Evolutionary conservation across 2,329 filamentous ascomycete genomes (phyloP).

Genomic region (Celoporthe dispersa): DNA sequence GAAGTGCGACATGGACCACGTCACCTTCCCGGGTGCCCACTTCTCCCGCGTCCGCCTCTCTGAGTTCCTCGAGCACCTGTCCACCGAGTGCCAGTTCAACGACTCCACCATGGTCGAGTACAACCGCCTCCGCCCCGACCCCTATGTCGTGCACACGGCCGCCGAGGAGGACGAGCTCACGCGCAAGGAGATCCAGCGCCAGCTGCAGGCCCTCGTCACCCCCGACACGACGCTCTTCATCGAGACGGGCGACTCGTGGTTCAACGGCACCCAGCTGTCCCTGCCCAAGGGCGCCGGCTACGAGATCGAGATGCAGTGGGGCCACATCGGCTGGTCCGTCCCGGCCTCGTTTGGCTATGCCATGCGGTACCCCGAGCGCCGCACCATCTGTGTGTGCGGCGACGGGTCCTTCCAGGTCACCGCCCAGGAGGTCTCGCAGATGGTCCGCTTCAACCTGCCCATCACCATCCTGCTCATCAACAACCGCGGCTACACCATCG

Average conservation of each 20-base stretch:
- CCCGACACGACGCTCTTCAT: conserved; percentile 34
- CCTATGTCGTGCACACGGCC: conserved; percentile 29
- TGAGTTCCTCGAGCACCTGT: conserved; percentile 35
- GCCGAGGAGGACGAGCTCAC: conserved; percentile 31
- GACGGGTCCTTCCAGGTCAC: conserved; percentile 45
- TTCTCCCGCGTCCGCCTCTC: conserved; percentile 36
- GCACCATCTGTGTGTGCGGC: conserved; percentile 40
- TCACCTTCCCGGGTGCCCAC: conserved; percentile 35
- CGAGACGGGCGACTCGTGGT: conserved; percentile 38
- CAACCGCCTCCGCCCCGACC: conserved; percentile 34
- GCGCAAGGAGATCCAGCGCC: conserved; percentile 35
- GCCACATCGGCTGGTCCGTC: conserved; percentile 38
- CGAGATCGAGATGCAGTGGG: conserved; percentile 40
- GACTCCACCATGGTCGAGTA: conserved; percentile 37
- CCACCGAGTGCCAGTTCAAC: conserved; percentile 33
- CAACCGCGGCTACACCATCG: conserved; percentile 46
- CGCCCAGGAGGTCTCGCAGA: conserved; percentile 43
- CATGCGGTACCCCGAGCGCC: conserved; percentile 32
- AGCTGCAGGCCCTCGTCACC: conserved; percentile 34
- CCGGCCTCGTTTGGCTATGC: conserved; percentile 37
- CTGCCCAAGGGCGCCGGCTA: conserved; percentile 35
- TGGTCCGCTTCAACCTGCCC: conserved; percentile 40
- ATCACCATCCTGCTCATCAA: conserved; percentile 42
- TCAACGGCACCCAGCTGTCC: conserved; percentile 36
- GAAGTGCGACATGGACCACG: conserved; percentile 36